Conservation (phyloP, 768 basidiomycete species). For the Agaricus sinodeliciosus region DNA sequence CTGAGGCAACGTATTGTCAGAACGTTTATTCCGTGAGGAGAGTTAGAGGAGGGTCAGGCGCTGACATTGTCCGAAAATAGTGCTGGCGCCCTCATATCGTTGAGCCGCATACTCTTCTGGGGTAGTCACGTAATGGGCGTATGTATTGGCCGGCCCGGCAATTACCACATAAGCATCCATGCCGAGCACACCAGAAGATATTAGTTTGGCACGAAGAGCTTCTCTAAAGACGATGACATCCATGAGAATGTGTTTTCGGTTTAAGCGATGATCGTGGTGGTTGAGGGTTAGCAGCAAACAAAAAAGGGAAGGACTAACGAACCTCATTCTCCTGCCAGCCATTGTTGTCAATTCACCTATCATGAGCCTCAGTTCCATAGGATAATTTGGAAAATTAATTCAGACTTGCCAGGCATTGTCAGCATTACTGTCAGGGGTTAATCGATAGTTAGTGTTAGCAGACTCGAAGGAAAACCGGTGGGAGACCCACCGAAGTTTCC, state of each 20-base stretch:
- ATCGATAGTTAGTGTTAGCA: constrained; percentile 1
- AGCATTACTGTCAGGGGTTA: constrained; percentile 43
- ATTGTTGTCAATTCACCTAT: constrained; percentile 73
- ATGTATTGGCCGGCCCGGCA: constrained; percentile 79
- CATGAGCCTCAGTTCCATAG: background rate
- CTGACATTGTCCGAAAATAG: constrained; percentile 69
- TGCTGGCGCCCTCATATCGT: constrained; percentile 79
- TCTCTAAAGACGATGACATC: constrained; percentile 38
- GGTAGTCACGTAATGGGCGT: constrained; percentile 69
- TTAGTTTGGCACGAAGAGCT: constrained; percentile 57
- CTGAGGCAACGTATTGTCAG: constrained; percentile 25
- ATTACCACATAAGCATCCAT: constrained; percentile 69
- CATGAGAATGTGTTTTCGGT: background rate
- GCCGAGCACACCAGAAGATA: constrained; percentile 56
- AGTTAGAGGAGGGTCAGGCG: constrained; percentile 5
- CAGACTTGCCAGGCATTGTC: constrained; percentile 52
- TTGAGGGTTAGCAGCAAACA: background rate
- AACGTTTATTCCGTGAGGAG: background rate
- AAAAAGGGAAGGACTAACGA: constrained; percentile 15
- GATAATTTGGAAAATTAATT: background rate
- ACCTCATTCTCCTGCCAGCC: constrained; percentile 74
- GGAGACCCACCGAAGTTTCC: constrained; percentile 52
- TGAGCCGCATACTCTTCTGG: constrained; percentile 69
- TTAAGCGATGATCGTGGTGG: background rate
- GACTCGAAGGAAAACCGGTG: background rate